Evolutionary conservation across 768 basidiomycete genomes (phyloP).

Genomic region (Cystoderma amianthinum): DNA sequence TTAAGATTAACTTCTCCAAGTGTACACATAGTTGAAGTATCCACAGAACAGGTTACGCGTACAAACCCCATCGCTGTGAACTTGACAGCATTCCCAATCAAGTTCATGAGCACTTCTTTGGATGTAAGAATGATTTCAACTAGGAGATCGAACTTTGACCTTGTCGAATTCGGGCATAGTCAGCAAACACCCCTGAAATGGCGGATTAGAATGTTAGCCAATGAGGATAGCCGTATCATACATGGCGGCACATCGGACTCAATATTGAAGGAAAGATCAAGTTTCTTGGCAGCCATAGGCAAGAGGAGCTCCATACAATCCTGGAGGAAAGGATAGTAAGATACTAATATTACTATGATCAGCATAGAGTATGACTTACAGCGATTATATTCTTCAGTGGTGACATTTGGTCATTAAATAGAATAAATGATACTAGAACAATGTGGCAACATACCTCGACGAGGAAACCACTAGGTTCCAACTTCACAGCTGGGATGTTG

Average conservation of each 20-base stretch:
- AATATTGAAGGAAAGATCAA: slow-evolving; percentile 70
- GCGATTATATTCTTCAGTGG: slow-evolving; percentile 54
- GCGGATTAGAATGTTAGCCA: slow-evolving; percentile 2
- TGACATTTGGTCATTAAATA: slow-evolving; percentile 1
- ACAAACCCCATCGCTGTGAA: slow-evolving; percentile 64
- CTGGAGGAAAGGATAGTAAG: too few relatives aligned
- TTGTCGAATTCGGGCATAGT: slow-evolving; percentile 71
- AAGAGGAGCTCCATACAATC: slow-evolving; percentile 74
- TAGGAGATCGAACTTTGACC: slow-evolving; percentile 23
- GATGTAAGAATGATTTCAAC: neutral
- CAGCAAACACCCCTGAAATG: slow-evolving; percentile 55
- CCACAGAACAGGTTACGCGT: slow-evolving; percentile 53
- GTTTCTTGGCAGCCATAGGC: slow-evolving; percentile 69
- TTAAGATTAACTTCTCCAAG: slow-evolving; percentile 45
- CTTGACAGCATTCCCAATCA: slow-evolving; percentile 73
- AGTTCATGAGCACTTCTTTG: slow-evolving; percentile 60
- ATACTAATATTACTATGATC: too few relatives aligned
- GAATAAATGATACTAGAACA: neutral
- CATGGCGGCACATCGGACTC: slow-evolving; percentile 60
- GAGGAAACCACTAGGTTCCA: slow-evolving; percentile 59
- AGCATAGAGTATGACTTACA: slow-evolving; percentile 29
- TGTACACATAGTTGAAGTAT: slow-evolving; percentile 22
- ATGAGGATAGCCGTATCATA: slow-evolving; percentile 17
- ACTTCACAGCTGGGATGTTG: slow-evolving; percentile 46
- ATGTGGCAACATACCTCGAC: slow-evolving; percentile 50